Evolutionary conservation across 352 stramenopile genomes (phyloP), one percentile per base, ranked within the genome.

Genomic region (Paralagenidium karlingii): DNA sequence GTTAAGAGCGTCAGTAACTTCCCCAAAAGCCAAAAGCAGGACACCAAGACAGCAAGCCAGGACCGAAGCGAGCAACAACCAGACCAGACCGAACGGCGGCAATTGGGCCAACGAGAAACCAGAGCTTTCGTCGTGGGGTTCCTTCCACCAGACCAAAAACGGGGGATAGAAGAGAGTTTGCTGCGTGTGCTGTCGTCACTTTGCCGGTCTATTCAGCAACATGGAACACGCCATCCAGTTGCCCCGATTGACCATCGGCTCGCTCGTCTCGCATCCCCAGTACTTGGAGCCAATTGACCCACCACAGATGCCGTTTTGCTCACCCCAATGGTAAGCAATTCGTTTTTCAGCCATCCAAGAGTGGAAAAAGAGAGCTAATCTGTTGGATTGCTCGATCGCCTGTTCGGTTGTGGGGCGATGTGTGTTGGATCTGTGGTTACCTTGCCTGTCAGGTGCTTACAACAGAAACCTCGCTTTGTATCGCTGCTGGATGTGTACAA

Each of bases 401-500:
- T n/a, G n/a, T n/a, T n/a, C n/a, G n/a, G n/a, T n/a, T n/a, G n/a
- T n/a, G n/a, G n/a, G n/a, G 32, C 45, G 21, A 34, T 33, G 30
- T 21, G 36, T 41, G 16, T 31, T 41, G 18, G 18, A 41, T 29
- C 26, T 41, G 18, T 26, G 15, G 21, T 37, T 11, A 26, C 21
- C 19, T 47, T 4, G 20, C 5, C 21, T 8, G 3, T 40, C 15
- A 71, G 60, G 60, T 69, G 55, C 38, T 11, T 74, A 34, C 57
- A 69, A 30, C 46, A 76, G 18, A 67, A 75, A 19, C 76, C 73
- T 16, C 60, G 58, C 3, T 29, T 69, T 0, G 68, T 90, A 30
- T 64, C 73, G 1, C 42, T 90, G 18, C 44, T 90, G 12, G 76
- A 90, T 22, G 76, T 85, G 28, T 85, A 80, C 58, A 90, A 90